Base-by-base conservation (phyloP, 495 filamentous ascomycete species). In the Podospora comata region DNA sequence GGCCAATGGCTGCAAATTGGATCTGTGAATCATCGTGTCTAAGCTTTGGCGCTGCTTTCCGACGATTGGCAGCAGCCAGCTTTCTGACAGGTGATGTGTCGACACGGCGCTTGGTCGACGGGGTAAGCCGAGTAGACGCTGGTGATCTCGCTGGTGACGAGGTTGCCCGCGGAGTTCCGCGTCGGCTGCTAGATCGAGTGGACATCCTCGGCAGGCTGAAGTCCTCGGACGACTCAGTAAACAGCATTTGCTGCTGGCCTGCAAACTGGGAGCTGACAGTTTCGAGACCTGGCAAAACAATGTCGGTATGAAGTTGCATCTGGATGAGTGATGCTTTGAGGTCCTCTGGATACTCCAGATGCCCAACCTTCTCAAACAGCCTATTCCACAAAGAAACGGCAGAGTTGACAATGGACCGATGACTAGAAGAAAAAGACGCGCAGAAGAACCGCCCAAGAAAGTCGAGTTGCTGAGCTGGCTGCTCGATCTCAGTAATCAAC, bases 1-100 rank as follows among this genome's bases (percentile, higher is more conserved):
- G 86, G 13, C 85, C 84, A 61, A 94, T 87, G 0, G 87, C 76
- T 5, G 87, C 85, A 71, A 94, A 95, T 58, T 92, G 82, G 39
- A 94, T 82, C 69, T 94, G 91, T 5, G 92, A 93, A 76, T 94
- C 85, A 70, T 94, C 85, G 72, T 95, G 92, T 30, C 88, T 84
- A 30, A 87, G 78, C 27, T 81, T 84, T 3, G 80, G 75, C 20
- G 75, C 74, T 2, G 64, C 68, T 34, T 64, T 73, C 1, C 70
- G 76, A 7, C 65, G 67, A 7, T 58, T 73, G 53, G 26, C 62
- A 67, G 60, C 62, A 27, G 57, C 68, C 28, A 39, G 54, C 26
- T 70, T 73, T 64, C 62, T 62, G 16, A 67, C 75, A 13, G 79
- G 74, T 4, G 82, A 78, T 0, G 67, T 60, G 26, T 76, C 71